phyloP scores from a whole-genome alignment of 306 rosid species.

The Begonia masoniana region DNA sequence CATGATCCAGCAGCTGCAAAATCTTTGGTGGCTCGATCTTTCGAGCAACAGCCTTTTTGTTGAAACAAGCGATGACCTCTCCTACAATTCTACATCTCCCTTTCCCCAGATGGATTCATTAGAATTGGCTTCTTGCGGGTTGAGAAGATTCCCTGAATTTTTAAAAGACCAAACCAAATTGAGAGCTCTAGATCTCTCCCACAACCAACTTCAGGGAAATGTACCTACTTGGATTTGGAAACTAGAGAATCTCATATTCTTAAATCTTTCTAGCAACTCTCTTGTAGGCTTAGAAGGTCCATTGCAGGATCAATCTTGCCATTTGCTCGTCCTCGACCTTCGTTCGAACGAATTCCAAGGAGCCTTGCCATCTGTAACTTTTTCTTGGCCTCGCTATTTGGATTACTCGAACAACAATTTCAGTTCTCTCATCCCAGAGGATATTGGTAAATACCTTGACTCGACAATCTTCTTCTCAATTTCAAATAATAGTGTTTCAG shows the following conservation, averaged over 20 bases:
- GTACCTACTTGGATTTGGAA: constrained; percentile 46
- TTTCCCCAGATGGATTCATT: constrained; percentile 8
- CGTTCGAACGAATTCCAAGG: too few species aligned
- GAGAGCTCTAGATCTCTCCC: constrained; percentile 20
- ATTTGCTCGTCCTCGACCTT: too few species aligned
- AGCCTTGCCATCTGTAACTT: too few species aligned
- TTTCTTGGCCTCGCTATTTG: too few species aligned
- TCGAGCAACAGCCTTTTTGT: constrained; percentile 29
- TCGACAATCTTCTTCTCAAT: too few species aligned
- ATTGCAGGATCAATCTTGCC: too few species aligned
- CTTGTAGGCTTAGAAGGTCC: too few species aligned
- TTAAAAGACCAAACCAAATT: constrained; percentile 17
- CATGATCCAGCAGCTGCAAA: too few species aligned
- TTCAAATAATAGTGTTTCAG: too few species aligned
- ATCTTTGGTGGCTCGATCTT: constrained; percentile 41
- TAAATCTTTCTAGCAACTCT: constrained; percentile 9
- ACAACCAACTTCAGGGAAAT: constrained; percentile 25
- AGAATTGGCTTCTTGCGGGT: constrained; percentile 22
- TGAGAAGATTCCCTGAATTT: constrained; percentile 20
- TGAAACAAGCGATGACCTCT: neutral
- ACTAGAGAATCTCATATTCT: accelerated
- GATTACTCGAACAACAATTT: too few species aligned
- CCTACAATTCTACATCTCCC: neutral
- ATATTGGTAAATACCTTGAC: too few species aligned
- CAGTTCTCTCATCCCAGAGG: too few species aligned